Base-by-base conservation (phyloP, 1,284 basidiomycete genomes). In the Moesziomyces sp. region DNA sequence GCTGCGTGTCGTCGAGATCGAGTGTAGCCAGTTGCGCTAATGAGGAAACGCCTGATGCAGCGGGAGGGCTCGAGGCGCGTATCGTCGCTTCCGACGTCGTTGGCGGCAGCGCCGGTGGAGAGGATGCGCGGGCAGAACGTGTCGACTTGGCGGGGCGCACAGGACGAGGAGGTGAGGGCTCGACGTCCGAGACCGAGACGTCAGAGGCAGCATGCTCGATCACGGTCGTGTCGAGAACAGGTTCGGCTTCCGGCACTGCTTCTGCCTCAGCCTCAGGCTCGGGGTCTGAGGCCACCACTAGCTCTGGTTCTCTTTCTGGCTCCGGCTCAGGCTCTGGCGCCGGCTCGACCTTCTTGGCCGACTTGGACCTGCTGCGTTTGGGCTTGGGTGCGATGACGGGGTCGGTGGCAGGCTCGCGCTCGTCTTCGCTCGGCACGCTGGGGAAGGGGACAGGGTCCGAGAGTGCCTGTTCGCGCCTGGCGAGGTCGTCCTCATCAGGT, bases 401-500 rank as follows among this genome's bases (percentile, higher is more conserved):
- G 34, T 73, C 64, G 5, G 64, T 63, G 3, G 53, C 59, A 0
- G 60, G 57, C 38, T 26, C 53, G 21, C 43, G 19, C 14, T 42
- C 19, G 19, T 64, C 53, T 6, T 55, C 44, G 43, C 49, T 59
- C 23, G 23, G 18, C 1, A 52, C 46, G 4, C 24, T 42, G 1
- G 70, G 70, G 45, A 73, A 63, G 10, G 64, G 60, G 21, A 64
- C 52, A 19, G 70, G 70, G 38, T 67, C 70, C 8, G 70, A 63
- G 2, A 63, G 38, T 9, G 64, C 60, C 52, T 60, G 35, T 16
- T 64, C 60, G 21, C 61, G 57, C 46, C 52, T 53, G 26, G 55
- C 57, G 35, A 64, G 57, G 23, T 66, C 69, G n/a, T 66, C 46
- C 43, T 61, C 46, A 28, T 67, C 70, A 1, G 70, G 64, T 7